phyloP scores from a whole-genome alignment of 2,329 filamentous ascomycete genomes.

The Colletotrichum cordylinicola region DNA sequence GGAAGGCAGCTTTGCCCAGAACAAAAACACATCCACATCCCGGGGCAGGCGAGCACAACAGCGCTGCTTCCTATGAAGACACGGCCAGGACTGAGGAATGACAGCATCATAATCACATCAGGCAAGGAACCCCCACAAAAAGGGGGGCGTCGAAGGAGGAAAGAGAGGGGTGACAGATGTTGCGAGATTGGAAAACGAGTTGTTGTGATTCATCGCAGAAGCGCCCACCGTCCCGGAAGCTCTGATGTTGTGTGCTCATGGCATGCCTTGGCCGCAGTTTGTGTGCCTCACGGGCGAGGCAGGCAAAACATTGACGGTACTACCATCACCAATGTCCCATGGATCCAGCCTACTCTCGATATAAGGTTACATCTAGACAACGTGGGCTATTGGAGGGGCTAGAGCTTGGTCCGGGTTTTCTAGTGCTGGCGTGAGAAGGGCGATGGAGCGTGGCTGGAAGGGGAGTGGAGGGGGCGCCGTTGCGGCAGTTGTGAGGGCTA shows the following conservation, averaged over 20 bases:
- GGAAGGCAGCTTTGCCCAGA: background rate
- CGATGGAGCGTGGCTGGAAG: constrained; percentile 1
- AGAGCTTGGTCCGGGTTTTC: background rate
- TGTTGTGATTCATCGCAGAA: constrained; percentile 4
- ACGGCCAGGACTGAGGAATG: background rate
- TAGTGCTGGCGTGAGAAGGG: background rate
- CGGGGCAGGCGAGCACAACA: background rate
- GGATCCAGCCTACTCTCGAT: background rate
- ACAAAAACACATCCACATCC: constrained; percentile 4
- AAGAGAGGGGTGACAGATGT: background rate
- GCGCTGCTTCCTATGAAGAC: background rate
- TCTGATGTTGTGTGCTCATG: constrained; percentile 1
- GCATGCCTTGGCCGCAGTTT: constrained; percentile 14
- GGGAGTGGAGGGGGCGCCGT: background rate
- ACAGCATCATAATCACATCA: constrained; percentile 4
- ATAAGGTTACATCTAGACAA: constrained; percentile 8
- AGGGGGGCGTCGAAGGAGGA: background rate
- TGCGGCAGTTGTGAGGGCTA: background rate
- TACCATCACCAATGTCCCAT: background rate
- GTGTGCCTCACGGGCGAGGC: background rate
- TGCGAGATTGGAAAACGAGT: background rate
- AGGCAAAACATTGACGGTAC: background rate
- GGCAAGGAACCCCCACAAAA: background rate
- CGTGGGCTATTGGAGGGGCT: background rate
- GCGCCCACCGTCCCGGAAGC: background rate